Conservation (phyloP, 495 filamentous ascomycete species). For the Aspergillus sparsus region DNA sequence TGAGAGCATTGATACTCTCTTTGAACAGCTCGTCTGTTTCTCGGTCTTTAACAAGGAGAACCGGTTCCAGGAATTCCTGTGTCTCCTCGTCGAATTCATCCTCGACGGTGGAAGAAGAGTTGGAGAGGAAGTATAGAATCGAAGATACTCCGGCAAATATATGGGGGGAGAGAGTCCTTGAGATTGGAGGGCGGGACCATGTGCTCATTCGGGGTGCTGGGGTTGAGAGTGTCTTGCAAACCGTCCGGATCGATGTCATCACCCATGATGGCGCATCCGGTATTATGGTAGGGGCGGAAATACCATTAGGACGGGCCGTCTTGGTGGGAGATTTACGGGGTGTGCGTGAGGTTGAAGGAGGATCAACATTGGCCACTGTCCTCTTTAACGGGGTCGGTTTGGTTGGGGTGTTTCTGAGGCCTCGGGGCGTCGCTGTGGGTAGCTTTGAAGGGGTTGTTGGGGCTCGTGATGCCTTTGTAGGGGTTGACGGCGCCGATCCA, state of each 20-base stretch:
- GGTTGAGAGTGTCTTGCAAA: constrained; percentile 64
- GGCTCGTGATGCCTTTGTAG: constrained; percentile 29
- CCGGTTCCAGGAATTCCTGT: constrained; percentile 40
- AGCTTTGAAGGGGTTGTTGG: constrained; percentile 32
- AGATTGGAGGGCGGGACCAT: constrained; percentile 49
- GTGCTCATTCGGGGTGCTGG: constrained; percentile 49
- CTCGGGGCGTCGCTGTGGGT: constrained; percentile 33
- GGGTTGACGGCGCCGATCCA: constrained; percentile 36
- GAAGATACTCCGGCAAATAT: constrained; percentile 64
- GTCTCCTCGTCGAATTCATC: constrained; percentile 42
- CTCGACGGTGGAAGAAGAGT: constrained; percentile 31
- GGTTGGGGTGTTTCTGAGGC: constrained; percentile 45
- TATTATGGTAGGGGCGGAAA: constrained; percentile 34
- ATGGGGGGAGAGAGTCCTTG: constrained; percentile 57
- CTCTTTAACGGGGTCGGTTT: constrained; percentile 45
- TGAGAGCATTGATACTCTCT: constrained; percentile 42
- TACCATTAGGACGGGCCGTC: constrained; percentile 24
- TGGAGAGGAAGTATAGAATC: constrained; percentile 47
- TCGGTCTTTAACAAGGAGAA: constrained; percentile 31
- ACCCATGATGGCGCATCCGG: constrained; percentile 64
- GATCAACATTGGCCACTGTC: constrained; percentile 26
- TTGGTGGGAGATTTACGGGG: constrained; percentile 20
- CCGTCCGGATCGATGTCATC: constrained; percentile 61
- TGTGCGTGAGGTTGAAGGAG: constrained; percentile 28
- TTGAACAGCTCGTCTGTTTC: constrained; percentile 44